Evolutionary conservation across 2,329 filamentous ascomycete species (phyloP).

Genomic region (Chaetomiaceae sp.): DNA sequence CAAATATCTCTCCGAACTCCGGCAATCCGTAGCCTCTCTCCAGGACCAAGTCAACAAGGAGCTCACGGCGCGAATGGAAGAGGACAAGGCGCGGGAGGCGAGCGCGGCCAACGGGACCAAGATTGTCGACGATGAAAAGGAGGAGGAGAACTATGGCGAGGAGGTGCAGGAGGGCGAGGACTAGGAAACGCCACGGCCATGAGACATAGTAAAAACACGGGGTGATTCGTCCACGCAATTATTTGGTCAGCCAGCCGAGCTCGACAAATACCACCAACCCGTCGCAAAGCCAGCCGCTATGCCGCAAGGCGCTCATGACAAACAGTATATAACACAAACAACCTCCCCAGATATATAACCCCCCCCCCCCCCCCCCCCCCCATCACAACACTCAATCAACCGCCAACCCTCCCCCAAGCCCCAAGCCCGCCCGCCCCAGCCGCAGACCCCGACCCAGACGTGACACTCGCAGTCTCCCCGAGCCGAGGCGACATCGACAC

Average conservation of each 20-base stretch:
- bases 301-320: no score
- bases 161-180: constrained; percentile 66
- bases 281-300: no score
- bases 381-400: not conserved
- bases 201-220: not conserved
- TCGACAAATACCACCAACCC: no score
- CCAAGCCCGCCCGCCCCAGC: not conserved
- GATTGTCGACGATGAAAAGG: constrained; percentile 49
- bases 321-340: no score
- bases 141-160: constrained; percentile 81
- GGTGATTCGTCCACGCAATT: no score
- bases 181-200: constrained; percentile 3
- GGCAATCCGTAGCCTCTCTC: constrained; percentile 51
- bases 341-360: no score
- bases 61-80: constrained; percentile 69
- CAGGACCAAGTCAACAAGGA: constrained; percentile 66
- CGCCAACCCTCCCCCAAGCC: constrained; percentile 2
- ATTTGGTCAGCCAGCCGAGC: no score
- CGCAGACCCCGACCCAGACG: not conserved
- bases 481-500: constrained; percentile 3
- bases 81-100: constrained; percentile 53
- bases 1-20: constrained; percentile 56
- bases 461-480: not conserved
- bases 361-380: no score
- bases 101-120: constrained; percentile 14